Evolutionary conservation across 768 basidiomycete genomes (phyloP), one percentile per base, ranked within the genome.

Genomic region (Trametes meyenii): DNA sequence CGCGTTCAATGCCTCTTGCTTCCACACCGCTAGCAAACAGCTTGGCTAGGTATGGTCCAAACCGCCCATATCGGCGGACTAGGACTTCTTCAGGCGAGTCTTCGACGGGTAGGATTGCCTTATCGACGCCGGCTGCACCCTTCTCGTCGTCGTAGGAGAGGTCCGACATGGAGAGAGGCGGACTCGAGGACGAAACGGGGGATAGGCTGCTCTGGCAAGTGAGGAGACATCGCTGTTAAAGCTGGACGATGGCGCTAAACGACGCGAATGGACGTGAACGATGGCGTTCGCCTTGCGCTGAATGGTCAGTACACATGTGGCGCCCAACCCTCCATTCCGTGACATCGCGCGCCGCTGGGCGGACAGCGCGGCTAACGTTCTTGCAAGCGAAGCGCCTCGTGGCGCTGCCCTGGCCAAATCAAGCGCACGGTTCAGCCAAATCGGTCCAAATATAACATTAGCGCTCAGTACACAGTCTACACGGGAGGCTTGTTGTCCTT

Each of bases 1-100:
- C 79, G 13, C 83, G 79, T 62, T 83, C 83, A 5, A 85, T 79
- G 19, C 83, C 83, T 69, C 81, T 72, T 5, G 81, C 82, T 68
- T 85, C 83, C n/a, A 84, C 79, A 49, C 82, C 83, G 54, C 72
- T 78, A 14, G 74, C 70, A 66, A 83, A 82, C 13, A 83, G 70
- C 66, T 68, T 77, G 44, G 63, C 63, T 24, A 72, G 55, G 23
- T 67, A 53, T 2, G 67, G 66, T 4, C 70, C 70, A 19, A 71
- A 65, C 36, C 67, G 67, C 7, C 67, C 68, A 57, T 54, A 71
- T 33, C 70, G 64, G 38, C 62, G 65, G 29, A 64, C 67, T 39
- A 69, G 58, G 40, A 58, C 65, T 13, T 62, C 60, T 44, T 71
- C 70, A 1, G 64, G 67, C 17, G 59, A 58, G 16, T 23, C 40